Base-by-base conservation (phyloP, 345 rosid species). In the Pistacia integerrima region DNA sequence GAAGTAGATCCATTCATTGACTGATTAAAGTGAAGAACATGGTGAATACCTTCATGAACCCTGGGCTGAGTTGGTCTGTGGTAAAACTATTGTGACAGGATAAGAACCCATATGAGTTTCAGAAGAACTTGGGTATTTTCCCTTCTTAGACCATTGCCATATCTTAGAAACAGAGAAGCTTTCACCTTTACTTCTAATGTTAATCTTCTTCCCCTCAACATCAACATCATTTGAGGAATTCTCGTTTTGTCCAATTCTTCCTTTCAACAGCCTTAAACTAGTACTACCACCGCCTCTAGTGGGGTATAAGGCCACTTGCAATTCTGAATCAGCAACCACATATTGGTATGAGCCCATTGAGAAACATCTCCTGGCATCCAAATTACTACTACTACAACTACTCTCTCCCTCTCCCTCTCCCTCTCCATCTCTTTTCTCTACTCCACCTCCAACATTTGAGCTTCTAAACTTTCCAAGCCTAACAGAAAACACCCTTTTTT, bases 161-260 rank as follows among this genome's bases (percentile, higher is more conserved):
- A 90, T 88, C 89, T 93, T 93, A 20, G 97, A 94, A 76, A 94
- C 94, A 70, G 98, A 94, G 76, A 91, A 91, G 93, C 98, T 94
- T 74, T 94, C 98, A 51, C 97, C 94, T 87, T 87, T 92, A 81
- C 88, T 94, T 67, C 87, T 83, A 77, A 84, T 74, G 82, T 88
- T 85, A 11, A 94, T 86, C 87, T 87, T 94, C 88, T 91, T 91
- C 82, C 97, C 97, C 62, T 90, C 97, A 71, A 67, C 80, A 81
- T 83, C 89, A 17, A 81, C 88, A 56, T 81, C 87, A 80, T 60
- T 44, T 61, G 79, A 62, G 59, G 84, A 85, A 74, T 82, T 87
- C 73, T 84, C 90, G 70, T 28, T 82, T 74, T 74, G 88, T 67
- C 78, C 85, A 69, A 74, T 72, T 59, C 76, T 75, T 63, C 63